phyloP scores from a whole-genome alignment of 148 eudicot species.

The Chenopodium album region DNA sequence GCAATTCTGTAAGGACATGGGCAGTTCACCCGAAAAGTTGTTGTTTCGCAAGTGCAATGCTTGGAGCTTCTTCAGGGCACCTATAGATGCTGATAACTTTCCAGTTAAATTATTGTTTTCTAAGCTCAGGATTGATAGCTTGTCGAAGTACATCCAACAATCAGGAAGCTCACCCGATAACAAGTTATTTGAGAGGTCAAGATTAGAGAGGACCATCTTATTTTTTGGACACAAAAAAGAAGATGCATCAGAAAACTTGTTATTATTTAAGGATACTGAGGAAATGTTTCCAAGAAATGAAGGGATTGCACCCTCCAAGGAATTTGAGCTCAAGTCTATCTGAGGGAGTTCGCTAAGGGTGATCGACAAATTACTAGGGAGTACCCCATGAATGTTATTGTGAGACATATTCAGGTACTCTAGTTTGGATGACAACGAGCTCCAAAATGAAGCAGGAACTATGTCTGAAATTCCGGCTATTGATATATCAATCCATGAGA shows the following conservation, averaged over 20 bases:
- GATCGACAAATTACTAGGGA: slow-evolving; percentile 12
- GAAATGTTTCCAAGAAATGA: slow-evolving; percentile 10
- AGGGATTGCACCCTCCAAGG: slow-evolving; percentile 22
- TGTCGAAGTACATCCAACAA: slow-evolving; percentile 19
- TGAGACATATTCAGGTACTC: slow-evolving; percentile 12
- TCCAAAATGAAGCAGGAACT: slow-evolving; percentile 15
- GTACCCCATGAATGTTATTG: slow-evolving; percentile 19
- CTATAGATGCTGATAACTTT: slow-evolving; percentile 13
- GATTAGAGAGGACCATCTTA: not conserved
- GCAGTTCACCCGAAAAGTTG: slow-evolving; percentile 13
- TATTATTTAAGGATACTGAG: not conserved
- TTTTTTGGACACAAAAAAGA: slow-evolving; percentile 18
- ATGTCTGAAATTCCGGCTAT: slow-evolving; percentile 7
- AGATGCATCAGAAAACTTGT: slow-evolving; percentile 9
- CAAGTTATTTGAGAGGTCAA: slow-evolving; percentile 26
- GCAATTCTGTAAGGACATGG: slow-evolving; percentile 4
- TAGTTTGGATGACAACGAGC: not conserved
- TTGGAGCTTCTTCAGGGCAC: not conserved
- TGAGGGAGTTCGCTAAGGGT: not conserved
- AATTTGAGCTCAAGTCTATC: slow-evolving; percentile 16
- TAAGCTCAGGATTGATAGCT: not conserved
- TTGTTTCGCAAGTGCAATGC: slow-evolving; percentile 15
- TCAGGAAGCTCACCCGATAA: slow-evolving; percentile 18
- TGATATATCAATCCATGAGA: not conserved
- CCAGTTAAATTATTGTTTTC: slow-evolving; percentile 10